Base-by-base conservation (phyloP, 768 basidiomycete genomes). In the Leucosporidium creatinivorum region DNA sequence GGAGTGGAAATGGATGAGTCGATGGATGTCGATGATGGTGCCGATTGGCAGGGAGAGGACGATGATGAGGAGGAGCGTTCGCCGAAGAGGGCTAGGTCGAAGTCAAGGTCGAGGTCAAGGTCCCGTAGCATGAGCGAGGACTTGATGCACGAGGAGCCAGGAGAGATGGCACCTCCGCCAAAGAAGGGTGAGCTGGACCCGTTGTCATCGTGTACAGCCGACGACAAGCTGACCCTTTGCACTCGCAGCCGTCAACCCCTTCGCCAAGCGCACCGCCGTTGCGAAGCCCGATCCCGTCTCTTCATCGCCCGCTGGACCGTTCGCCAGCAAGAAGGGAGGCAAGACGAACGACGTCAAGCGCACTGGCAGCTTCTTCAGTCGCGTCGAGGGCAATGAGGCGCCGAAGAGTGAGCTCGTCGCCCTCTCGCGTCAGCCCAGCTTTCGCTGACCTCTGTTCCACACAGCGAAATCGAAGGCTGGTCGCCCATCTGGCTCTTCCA, bases 281-380 rank as follows among this genome's bases (percentile, higher is more conserved):
- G 60, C 67, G 31, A 70, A 67, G n/a, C 25, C 67, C 1, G 21
- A 68, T 15, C 26, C 73, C 0, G 44, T 44, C 39, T 44, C 39
- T 44, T 44, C 68, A 4, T 55, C 68, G 4, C 63, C 65, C n/a
- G 74, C 61, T 17, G 73, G 70, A 26, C 68, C 72, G 1, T 75
- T 73, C 65, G 67, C 69, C 1, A 69, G 68, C 30, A 60, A 73
- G 63, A 66, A 67, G 54, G 64, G 64, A 2, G 58, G 65, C 28
- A 66, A 68, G 58, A 30, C 52, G 28, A 63, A 65, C 36, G 67
- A 69, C 13, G 30, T 76, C 19, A 59, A 73, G 2, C 61, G 63
- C n/a, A 71, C 72, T 1, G 72, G 68, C 25, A 66, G 63, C 31
- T 76, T 76, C 73, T 76, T 76, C 65, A 61, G 72, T 54, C 72